A percentile compares a stretch with the other conserved stretches of the same genome.
Evolutionary conservation across 2,329 filamentous ascomycete genomes (phyloP).

Genomic region (Penicillium janthinellum): DNA sequence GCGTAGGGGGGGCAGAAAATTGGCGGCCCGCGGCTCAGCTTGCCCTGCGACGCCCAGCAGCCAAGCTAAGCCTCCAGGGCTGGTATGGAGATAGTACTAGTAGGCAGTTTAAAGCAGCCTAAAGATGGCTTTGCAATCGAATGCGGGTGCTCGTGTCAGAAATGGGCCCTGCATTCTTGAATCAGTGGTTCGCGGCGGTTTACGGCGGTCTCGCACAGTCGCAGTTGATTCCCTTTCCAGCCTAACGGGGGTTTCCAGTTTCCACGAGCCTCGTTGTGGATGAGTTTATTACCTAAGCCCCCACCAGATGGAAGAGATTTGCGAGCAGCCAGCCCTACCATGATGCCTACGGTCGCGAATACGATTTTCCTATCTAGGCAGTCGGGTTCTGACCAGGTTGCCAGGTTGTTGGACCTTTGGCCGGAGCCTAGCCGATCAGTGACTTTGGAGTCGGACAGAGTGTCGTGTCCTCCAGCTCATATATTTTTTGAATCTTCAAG

Average conservation of each 20-base stretch:
- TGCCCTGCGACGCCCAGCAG: background rate
- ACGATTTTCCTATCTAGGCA: background rate
- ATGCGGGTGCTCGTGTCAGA: too few species aligned
- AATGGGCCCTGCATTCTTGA: too few species aligned
- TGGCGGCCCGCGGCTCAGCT: slow-evolving; percentile 4
- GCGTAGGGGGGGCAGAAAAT: background rate
- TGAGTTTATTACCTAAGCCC: background rate
- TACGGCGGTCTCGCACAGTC: background rate
- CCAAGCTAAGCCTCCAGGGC: background rate
- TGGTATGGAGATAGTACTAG: background rate
- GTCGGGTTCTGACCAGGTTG: too few species aligned
- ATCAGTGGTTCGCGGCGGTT: background rate
- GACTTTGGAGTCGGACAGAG: background rate
- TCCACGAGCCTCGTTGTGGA: background rate
- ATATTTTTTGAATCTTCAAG: too few species aligned
- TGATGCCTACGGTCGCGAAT: background rate
- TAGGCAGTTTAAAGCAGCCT: background rate
- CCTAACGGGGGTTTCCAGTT: background rate
- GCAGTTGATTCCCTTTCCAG: slow-evolving; percentile 13
- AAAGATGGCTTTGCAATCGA: background rate
- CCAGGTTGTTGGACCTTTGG: background rate
- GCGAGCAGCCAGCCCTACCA: background rate
- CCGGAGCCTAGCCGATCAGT: background rate
- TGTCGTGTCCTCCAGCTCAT: background rate
- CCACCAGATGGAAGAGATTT: background rate